Conservation (phyloP, 345 rosid genomes). For the Eucalyptus lansdowneana region DNA sequence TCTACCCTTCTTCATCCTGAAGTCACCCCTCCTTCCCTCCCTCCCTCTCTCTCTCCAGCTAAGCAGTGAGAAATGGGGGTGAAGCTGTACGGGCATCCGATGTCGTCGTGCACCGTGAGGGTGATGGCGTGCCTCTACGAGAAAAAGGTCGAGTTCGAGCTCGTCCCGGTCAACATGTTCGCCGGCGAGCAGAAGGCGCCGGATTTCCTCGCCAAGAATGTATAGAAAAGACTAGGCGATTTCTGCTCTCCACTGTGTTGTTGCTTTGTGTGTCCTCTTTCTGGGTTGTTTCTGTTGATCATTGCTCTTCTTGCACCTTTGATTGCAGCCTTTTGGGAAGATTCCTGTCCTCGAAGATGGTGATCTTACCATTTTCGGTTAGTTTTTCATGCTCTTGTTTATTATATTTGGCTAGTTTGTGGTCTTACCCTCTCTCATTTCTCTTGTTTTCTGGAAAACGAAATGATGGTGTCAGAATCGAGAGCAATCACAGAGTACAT, state of each 20-base stretch:
- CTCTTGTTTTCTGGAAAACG: not conserved
- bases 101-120: slow-evolving; percentile 61
- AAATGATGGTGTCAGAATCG: slow-evolving; percentile 26
- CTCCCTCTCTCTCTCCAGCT: not conserved
- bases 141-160: slow-evolving; percentile 57
- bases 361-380: slow-evolving; percentile 69
- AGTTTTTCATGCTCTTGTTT: not conserved
- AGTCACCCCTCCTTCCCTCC: not conserved
- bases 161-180: slow-evolving; percentile 53
- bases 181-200: slow-evolving; percentile 58
- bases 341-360: slow-evolving; percentile 81
- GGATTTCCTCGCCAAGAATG: slow-evolving; percentile 50
- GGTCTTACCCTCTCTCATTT: not conserved
- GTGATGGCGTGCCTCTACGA: slow-evolving; percentile 62
- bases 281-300: not conserved
- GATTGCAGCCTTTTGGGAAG: slow-evolving; percentile 70
- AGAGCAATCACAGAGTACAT: slow-evolving; percentile 66
- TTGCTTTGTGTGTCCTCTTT: not conserved
- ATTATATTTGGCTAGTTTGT: too few relatives aligned
- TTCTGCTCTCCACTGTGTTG: not conserved
- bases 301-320: not conserved
- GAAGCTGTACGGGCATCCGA: slow-evolving; percentile 53
- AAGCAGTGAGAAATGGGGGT: slow-evolving; percentile 22
- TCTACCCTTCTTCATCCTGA: not conserved
- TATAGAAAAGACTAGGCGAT: not conserved